A percentile compares a stretch with the other conserved stretches of the same genome.
Conservation (phyloP, 2,329 filamentous ascomycete genomes). For the Xylariales sp. region DNA sequence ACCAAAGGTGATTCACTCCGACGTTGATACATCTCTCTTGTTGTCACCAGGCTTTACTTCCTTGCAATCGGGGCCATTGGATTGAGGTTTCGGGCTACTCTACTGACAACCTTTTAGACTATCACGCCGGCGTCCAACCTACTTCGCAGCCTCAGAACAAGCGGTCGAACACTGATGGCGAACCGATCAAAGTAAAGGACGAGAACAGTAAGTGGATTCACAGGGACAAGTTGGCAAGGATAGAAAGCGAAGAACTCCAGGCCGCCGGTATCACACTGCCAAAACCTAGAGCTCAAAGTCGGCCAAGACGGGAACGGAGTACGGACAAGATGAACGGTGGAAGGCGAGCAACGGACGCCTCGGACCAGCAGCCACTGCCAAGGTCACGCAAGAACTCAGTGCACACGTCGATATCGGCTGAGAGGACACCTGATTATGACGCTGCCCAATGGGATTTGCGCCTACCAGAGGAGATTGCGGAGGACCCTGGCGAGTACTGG, state of each 20-base stretch:
- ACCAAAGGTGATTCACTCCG: too few relatives aligned
- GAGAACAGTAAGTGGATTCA: conserved; percentile 88
- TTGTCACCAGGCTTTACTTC: too few relatives aligned
- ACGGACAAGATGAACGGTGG: conserved; percentile 29
- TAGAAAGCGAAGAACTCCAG: conserved; percentile 76
- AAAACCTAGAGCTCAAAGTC: conserved; percentile 48
- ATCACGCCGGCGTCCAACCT: conserved; percentile 17
- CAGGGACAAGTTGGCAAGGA: conserved; percentile 75
- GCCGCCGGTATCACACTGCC: conserved; percentile 67
- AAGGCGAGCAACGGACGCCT: conserved; percentile 27
- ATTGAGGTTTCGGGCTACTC: too few relatives aligned
- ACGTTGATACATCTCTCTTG: too few relatives aligned
- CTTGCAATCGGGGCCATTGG: too few relatives aligned
- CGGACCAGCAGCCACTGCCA: conserved; percentile 23
- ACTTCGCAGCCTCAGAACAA: conserved; percentile 19
- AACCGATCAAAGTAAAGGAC: too few relatives aligned
- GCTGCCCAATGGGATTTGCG: conserved; percentile 65
- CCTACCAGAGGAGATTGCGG: conserved; percentile 71
- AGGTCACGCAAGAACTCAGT: conserved; percentile 45
- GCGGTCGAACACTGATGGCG: conserved; percentile 24
- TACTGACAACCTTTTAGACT: conserved; percentile 19
- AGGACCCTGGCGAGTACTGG: conserved; percentile 51
- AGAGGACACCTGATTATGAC: conserved; percentile 36
- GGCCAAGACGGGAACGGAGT: conserved; percentile 39
- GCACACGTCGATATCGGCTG: conserved; percentile 21